Base-by-base conservation (phyloP, 495 filamentous ascomycete species). In the Neurospora terricola region DNA sequence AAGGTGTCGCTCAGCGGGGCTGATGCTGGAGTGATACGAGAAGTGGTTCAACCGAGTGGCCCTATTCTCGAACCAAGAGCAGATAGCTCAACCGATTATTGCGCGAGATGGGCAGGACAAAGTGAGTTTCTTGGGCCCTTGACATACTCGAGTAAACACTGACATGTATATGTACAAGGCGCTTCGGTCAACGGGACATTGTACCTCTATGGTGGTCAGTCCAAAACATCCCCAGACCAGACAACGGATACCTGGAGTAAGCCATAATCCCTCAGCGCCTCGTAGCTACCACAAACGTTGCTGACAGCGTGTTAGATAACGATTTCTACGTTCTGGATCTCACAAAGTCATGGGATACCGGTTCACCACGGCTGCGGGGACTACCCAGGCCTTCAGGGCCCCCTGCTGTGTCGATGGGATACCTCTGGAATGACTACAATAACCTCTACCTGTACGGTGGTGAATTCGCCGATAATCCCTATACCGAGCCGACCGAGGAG, bases 171-270 rank as follows among this genome's bases (percentile, higher is more conserved):
- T 39, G 2, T 2, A 43, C 10, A 48, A 85, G 83, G 78, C 40
- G 85, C 90, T 23, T 74, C 89, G 48, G 86, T 93, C 5, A 92
- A 92, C 70, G 91, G 91, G 37, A 93, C 90, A 0, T 78, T 93
- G 23, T 93, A 92, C 76, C 84, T 93, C n/a, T 93, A 92, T 73
- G 92, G 92, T 40, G 92, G 91, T 12, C 86, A 90, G 42, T 83
- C 85, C 4, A 90, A 82, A 27, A 85, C 79, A 6, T 76, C 82
- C 10, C 73, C 82, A 21, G 82, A 85, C 8, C 91, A 93, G 79
- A 83, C 72, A 3, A 74, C 76, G 4, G 79, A 90, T 76, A 89
- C 86, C 21, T 93, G 91, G 91, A 91, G 89, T 91, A 84, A 75
- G 87, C 78, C 59, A 30, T 38, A 12, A 38, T 18, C 54, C 7